A percentile compares a stretch with the other conserved stretches of the same genome.
phyloP scores from a whole-genome alignment of 2,329 filamentous ascomycete species.

The Trichoderma sp. region DNA sequence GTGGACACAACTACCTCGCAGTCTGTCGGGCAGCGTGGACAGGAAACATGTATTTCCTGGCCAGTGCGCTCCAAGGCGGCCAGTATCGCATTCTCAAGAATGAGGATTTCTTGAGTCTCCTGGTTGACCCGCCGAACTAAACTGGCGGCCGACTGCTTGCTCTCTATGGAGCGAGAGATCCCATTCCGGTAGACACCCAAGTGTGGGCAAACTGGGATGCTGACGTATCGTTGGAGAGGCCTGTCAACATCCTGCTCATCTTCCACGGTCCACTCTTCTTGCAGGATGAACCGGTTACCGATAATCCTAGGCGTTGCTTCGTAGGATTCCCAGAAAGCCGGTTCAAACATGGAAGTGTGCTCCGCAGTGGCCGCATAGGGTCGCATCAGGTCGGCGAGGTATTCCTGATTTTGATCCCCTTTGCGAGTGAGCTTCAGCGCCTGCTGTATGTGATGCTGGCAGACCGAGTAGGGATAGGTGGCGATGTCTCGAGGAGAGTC shows the following conservation, averaged over 20 bases:
- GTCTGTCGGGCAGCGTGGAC: neutral
- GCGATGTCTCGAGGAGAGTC: too few species aligned
- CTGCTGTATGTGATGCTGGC: neutral
- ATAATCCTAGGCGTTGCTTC: neutral
- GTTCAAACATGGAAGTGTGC: neutral
- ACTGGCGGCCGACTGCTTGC: fast-evolving
- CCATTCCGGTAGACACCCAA: neutral
- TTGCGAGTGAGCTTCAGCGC: neutral
- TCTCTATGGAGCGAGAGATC: neutral
- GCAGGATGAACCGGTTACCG: neutral
- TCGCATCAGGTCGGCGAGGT: neutral
- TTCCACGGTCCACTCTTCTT: neutral
- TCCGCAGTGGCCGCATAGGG: neutral
- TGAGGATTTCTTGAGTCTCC: neutral
- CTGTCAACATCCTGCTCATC: neutral
- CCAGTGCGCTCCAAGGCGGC: neutral
- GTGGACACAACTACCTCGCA: neutral
- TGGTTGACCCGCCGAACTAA: neutral
- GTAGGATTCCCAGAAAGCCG: neutral
- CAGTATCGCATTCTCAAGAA: neutral
- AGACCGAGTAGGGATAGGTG: neutral
- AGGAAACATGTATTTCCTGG: neutral
- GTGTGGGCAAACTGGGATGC: neutral
- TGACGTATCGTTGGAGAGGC: neutral
- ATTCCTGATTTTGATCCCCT: neutral